These are phyloP conservation scores for Kalmusia sp. DNA, from an alignment of 2,329 filamentous ascomycete genomes.

Conservation along the genomic window DNA sequence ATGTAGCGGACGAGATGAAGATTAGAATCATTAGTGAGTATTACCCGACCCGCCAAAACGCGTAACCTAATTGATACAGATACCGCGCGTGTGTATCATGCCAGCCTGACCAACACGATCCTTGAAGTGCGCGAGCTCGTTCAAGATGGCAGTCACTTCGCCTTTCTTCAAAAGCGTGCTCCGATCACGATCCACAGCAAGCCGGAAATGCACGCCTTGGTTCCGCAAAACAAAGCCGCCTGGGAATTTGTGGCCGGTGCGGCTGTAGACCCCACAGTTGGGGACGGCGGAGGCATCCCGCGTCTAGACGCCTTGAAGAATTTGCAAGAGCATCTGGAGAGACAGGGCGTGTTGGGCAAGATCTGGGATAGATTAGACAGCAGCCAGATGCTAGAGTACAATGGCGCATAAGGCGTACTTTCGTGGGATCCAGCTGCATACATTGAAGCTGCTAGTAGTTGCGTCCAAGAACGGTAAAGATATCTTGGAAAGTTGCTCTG, in stretches of 20 bases:
- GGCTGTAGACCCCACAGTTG: conserved; percentile 2
- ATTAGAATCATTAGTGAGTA: conserved; percentile 18
- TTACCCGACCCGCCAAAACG: background rate
- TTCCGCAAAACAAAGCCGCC: conserved; percentile 7
- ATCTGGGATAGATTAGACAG: conserved; percentile 13
- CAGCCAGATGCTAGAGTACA: background rate
- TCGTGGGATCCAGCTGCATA: no score
- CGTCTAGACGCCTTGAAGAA: conserved; percentile 17
- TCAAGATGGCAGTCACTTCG: conserved; percentile 6
- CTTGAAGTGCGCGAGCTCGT: conserved; percentile 18
- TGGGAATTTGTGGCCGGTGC: conserved; percentile 18
- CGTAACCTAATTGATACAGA: background rate
- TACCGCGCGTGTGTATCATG: conserved; percentile 14
- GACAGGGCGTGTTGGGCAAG: conserved; percentile 11
- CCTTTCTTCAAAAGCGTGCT: conserved; percentile 19
- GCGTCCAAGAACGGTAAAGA: no score
- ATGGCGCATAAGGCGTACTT: background rate
- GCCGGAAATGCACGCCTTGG: conserved; percentile 1
- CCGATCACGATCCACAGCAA: conserved; percentile 5
- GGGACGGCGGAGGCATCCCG: conserved; percentile 2
- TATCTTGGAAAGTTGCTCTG: no score
- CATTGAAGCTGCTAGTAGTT: no score
- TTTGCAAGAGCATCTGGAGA: conserved; percentile 13
- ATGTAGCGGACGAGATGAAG: conserved; percentile 22
- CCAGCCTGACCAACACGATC: conserved; percentile 8